Evolutionary conservation across 805 yeast genomes (phyloP).

Genomic region (Wickerhamiella sorbophila): DNA sequence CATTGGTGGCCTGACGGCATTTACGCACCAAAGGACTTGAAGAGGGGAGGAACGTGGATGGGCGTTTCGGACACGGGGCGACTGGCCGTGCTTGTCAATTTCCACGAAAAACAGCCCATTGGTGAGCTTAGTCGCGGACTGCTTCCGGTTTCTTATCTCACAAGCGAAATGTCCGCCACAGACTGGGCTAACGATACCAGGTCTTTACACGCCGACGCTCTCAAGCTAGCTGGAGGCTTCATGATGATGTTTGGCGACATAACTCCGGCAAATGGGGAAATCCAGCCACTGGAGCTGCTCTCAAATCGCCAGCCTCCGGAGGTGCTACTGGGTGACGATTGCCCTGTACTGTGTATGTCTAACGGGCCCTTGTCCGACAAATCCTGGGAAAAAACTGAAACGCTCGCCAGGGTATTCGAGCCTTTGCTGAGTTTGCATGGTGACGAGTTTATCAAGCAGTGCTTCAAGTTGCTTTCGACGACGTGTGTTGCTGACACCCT

Average conservation of each 20-base stretch:
- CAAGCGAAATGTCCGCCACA: constrained; percentile 25
- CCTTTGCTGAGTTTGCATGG: constrained; percentile 2
- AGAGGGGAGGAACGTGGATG: constrained; percentile 78
- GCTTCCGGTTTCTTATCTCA: constrained; percentile 34
- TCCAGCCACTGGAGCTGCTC: constrained; percentile 5
- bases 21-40: constrained; percentile 62
- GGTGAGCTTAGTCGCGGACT: constrained; percentile 38
- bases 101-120: constrained; percentile 34
- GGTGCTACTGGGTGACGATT: constrained; percentile 4
- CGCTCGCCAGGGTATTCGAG: constrained; percentile 36
- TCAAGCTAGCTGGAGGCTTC: constrained; percentile 22
- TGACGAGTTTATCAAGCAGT: constrained; percentile 31
- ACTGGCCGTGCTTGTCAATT: constrained; percentile 64
- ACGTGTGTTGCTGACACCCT: constrained; percentile 25
- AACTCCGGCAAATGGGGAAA: not conserved
- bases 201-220: constrained; percentile 4
- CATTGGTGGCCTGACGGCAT: constrained; percentile 29
- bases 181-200: constrained; percentile 33
- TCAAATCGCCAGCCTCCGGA: constrained; percentile 8
- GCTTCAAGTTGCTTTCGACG: constrained; percentile 43
- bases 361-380: constrained; percentile 47
- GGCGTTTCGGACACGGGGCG: constrained; percentile 52
- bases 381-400: constrained; percentile 58
- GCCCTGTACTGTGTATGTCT: constrained; percentile 43
- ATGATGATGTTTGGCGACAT: constrained; percentile 15